Evolutionary conservation across 2,329 filamentous ascomycete species (phyloP), one percentile per base, ranked within the genome.

Genomic region (Calonectria pseudoturangicola): DNA sequence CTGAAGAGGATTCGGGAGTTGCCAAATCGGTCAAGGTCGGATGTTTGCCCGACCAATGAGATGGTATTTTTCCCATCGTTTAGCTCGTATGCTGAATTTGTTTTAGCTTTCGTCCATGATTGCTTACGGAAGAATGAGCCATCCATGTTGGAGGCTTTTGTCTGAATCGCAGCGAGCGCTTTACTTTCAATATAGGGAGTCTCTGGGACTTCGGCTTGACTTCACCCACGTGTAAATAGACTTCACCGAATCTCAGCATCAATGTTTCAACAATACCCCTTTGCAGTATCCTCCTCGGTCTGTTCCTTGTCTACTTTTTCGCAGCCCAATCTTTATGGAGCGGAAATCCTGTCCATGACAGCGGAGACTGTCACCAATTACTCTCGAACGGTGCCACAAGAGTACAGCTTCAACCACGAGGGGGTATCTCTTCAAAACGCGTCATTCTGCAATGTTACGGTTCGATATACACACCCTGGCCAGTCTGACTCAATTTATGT

Each of bases 391-490:
- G 28, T 65, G 16, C 62, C 62, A 45, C 4, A 50, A 33, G 62
- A 65, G 41, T 65, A 33, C 28, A 21, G 28, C 28, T 65, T 65
- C 41, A 45, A 65, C 43, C 66, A 69, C 43, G 56, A 56, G 2
- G 48, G 41, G 4, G 50, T 41, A 12, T 56, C 48, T 2, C 30
- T 66, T 15, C 48, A 60, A 3, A 60, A 66, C n/a, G 60, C 50
- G 6, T 48, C 48, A n/a, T 70, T 70, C 36, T 70, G 68, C 50
- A 70, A 70, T 39, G 68, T 70, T 10, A 70, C 68, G 4, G 62
- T 70, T 18, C 45, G 25, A 9, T 70, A 70, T 41, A 60, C 68
- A 7, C 68, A 70, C 41, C 60, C 68, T 13, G 68, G 68, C 8
- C 68, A 70, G 3, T n/a, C 30, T 18, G 68, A 70, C 18, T 36